A percentile compares a stretch with the other conserved stretches of the same genome.
Evolutionary conservation across 805 yeast genomes (phyloP).

Genomic region (Candida glaebosa): DNA sequence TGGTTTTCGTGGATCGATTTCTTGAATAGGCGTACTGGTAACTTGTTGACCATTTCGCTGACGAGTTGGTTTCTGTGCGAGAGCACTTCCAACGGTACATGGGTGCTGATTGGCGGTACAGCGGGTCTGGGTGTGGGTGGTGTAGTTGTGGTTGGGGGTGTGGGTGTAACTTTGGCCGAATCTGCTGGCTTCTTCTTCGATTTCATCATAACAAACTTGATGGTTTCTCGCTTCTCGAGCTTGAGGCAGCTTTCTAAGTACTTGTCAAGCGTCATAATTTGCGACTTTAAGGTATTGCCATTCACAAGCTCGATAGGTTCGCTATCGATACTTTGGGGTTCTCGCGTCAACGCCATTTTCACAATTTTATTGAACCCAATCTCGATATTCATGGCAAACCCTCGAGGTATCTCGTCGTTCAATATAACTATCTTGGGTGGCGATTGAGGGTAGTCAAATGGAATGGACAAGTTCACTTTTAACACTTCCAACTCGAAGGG

Average conservation of each 20-base stretch:
- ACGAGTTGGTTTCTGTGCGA: constrained; percentile 16
- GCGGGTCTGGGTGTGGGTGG: constrained; percentile 1
- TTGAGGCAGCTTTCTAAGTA: constrained; percentile 57
- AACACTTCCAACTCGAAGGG: constrained; percentile 60
- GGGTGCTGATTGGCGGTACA: not conserved
- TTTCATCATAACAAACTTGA: constrained; percentile 50
- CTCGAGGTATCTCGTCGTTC: constrained; percentile 68
- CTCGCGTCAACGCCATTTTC: constrained; percentile 12
- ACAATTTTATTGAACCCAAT: constrained; percentile 48
- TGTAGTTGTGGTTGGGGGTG: constrained; percentile 5
- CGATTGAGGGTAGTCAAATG: constrained; percentile 49
- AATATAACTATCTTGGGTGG: constrained; percentile 55
- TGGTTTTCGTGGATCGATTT: constrained; percentile 21
- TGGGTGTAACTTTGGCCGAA: constrained; percentile 6
- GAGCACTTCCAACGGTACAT: constrained; percentile 8
- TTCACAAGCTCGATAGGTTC: constrained; percentile 32
- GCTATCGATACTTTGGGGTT: constrained; percentile 8
- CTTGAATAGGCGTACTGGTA: constrained; percentile 29
- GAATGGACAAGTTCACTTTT: constrained; percentile 51
- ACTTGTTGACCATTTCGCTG: constrained; percentile 25
- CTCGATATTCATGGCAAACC: constrained; percentile 65
- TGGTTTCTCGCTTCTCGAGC: constrained; percentile 56
- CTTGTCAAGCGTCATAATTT: constrained; percentile 52
- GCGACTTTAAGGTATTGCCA: constrained; percentile 52
- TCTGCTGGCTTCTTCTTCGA: constrained; percentile 10